These are phyloP conservation scores for Penicillium occitanis DNA, from an alignment of 2,329 filamentous ascomycete species.

Conservation along the genomic window DNA sequence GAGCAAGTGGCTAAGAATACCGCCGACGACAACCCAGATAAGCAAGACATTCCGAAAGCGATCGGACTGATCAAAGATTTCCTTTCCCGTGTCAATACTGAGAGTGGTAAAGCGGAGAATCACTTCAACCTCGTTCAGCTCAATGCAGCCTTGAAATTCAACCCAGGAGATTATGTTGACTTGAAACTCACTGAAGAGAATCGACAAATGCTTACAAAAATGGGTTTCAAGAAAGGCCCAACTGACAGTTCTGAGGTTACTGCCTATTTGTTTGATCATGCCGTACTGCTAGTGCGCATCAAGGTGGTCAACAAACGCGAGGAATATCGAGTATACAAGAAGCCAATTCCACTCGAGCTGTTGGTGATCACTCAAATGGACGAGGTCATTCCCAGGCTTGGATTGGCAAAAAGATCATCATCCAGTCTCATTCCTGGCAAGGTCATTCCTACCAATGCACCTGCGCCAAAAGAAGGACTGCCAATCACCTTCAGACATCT, in stretches of 20 bases:
- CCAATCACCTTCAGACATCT: constrained; percentile 96
- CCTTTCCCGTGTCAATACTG: constrained; percentile 82
- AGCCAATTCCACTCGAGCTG: constrained; percentile 91
- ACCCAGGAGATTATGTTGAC: constrained; percentile 85
- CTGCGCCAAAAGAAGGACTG: constrained; percentile 69
- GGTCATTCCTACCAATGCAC: constrained; percentile 52
- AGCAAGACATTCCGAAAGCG: constrained; percentile 87
- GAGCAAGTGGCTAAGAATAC: constrained; percentile 93
- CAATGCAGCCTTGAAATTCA: constrained; percentile 88
- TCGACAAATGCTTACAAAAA: constrained; percentile 91
- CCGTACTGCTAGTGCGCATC: constrained; percentile 83
- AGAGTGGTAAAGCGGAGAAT: constrained; percentile 96
- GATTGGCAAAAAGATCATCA: constrained; percentile 80
- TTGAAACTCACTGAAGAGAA: constrained; percentile 91
- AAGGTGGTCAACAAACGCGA: constrained; percentile 92
- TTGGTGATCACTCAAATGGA: constrained; percentile 97
- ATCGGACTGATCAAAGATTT: constrained; percentile 84
- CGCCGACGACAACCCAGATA: constrained; percentile 83
- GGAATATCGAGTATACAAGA: constrained; percentile 91
- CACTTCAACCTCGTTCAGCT: constrained; percentile 92
- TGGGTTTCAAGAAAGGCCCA: constrained; percentile 85
- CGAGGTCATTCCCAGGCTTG: constrained; percentile 79
- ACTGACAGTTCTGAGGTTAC: constrained; percentile 88
- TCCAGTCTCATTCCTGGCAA: constrained; percentile 73
- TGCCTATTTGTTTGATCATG: constrained; percentile 94